phyloP scores from a whole-genome alignment of 2,329 filamentous ascomycete species.

The Diplodia seriata region DNA sequence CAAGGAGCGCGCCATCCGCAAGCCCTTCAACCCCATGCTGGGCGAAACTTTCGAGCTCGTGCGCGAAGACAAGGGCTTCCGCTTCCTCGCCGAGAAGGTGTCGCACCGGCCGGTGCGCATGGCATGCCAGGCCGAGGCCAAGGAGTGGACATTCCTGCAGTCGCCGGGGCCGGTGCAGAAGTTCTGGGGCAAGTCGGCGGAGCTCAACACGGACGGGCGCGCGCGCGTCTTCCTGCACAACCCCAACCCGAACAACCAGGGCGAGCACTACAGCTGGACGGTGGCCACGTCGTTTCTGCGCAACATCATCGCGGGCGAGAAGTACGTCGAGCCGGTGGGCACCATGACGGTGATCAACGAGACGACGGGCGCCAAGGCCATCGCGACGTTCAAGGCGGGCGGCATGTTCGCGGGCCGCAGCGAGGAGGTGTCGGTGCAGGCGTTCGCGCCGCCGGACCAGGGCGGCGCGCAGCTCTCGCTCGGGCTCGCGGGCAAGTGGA shows the following conservation, averaged over 20 bases:
- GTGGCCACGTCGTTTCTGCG: conserved; percentile 88
- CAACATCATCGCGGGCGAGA: conserved; percentile 97
- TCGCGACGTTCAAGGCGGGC: conserved; percentile 90
- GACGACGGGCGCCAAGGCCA: conserved; percentile 78
- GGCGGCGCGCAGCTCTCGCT: conserved; percentile 71
- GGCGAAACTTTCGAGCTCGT: conserved; percentile 96
- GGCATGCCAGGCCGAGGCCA: conserved; percentile 89
- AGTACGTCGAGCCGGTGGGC: conserved; percentile 94
- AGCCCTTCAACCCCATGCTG: conserved; percentile 96
- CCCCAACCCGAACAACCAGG: conserved; percentile 48
- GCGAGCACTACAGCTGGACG: conserved; percentile 88
- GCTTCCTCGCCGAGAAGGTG: conserved; percentile 94
- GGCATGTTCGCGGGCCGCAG: conserved; percentile 96
- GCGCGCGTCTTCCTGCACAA: conserved; percentile 76
- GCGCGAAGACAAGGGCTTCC: conserved; percentile 83
- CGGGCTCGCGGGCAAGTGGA: conserved; percentile 85
- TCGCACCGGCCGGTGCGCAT: conserved; percentile 90
- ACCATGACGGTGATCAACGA: conserved; percentile 88
- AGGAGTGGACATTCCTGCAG: conserved; percentile 85
- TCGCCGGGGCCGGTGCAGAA: conserved; percentile 90
- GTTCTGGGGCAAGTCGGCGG: conserved; percentile 97
- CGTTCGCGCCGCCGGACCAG: conserved; percentile 61
- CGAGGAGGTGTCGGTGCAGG: conserved; percentile 84
- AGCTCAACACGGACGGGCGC: conserved; percentile 90
- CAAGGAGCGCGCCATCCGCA: conserved; percentile 90